phyloP scores from a whole-genome alignment of 208 protist genomes.

The Trypanosomatidae sp. region DNA sequence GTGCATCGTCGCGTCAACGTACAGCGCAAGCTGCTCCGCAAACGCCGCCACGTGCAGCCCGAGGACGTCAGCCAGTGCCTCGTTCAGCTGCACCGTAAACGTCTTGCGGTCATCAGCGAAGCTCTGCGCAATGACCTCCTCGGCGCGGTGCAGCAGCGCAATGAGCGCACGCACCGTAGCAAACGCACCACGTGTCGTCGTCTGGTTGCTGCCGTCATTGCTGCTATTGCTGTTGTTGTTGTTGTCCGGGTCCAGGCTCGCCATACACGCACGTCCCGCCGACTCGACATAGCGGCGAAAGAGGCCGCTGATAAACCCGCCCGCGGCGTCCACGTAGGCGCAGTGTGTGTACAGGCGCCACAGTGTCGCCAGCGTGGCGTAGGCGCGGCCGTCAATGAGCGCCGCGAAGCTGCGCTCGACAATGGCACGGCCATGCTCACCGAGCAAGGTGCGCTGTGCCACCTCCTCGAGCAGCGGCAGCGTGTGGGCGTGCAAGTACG shows the following conservation, averaged over 20 bases:
- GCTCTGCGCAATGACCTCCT: constrained; percentile 21
- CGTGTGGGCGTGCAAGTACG: constrained; percentile 25
- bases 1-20: constrained; percentile 56
- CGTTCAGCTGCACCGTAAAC: constrained; percentile 68
- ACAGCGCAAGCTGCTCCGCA: constrained; percentile 87
- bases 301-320: background rate
- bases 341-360: constrained; percentile 26
- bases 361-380: constrained; percentile 16
- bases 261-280: background rate
- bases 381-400: constrained; percentile 11
- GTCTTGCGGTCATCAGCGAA: constrained; percentile 34
- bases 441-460: constrained; percentile 21
- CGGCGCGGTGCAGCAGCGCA: constrained; percentile 54
- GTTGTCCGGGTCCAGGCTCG: background rate
- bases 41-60: constrained; percentile 69
- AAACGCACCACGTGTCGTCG: constrained; percentile 6
- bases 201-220: background rate
- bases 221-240: background rate
- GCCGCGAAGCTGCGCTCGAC: constrained; percentile 26
- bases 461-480: constrained; percentile 23
- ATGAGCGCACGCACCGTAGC: constrained; percentile 68
- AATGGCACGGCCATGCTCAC: constrained; percentile 11
- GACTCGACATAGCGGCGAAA: constrained; percentile 27
- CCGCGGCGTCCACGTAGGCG: constrained; percentile 7
- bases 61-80: constrained; percentile 85